Base-by-base conservation (phyloP, 331 rosid species). In the Malus hybrid region DNA sequence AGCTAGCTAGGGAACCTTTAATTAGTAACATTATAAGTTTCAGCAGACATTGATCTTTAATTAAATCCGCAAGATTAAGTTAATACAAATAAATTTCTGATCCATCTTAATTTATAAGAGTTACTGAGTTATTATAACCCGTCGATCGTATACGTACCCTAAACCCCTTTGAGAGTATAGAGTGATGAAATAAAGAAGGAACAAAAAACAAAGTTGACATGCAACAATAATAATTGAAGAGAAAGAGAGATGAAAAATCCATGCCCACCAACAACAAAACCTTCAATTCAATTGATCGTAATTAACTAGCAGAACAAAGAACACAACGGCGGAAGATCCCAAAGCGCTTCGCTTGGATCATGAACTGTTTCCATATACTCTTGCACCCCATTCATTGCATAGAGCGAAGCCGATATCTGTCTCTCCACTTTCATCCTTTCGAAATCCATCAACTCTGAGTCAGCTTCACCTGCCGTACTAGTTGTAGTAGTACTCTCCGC, bases 341-440 rank as follows among this genome's bases (percentile, higher is more conserved):
- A 91, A 1, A 91, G 85, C 22, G 89, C 70, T 65, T 90, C 88
- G 59, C 68, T 71, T 29, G 90, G 83, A 60, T 93, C 93, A 69
- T 81, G 89, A 81, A 91, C 87, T 65, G 94, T 84, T 69, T 93
- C 94, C 96, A 91, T 86, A 71, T 90, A 93, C 80, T 93, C 98
- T 8, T 88, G 95, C 72, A 91, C 88, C 61, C 98, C 98, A 86
- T 93, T 93, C 73, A 91, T 85, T 24, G 97, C 98, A 79, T 91
- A 91, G 18, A 91, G 92, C 28, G 95, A 88, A 83, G 97, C 96
- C 39, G 97, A 91, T 61, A 91, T 93, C 71, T 93, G 97, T 59
- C 97, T 90, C 68, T 93, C 98, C 31, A 93, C 89, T 79, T 85
- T 91, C 96, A 93, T 87, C 77, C 96, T 87, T 60, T 93, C 97